Evolutionary conservation across 371 early-diverging fungal genomes (phyloP), one percentile per base, ranked within the genome.

Genomic region (Actinomucor elegans): DNA sequence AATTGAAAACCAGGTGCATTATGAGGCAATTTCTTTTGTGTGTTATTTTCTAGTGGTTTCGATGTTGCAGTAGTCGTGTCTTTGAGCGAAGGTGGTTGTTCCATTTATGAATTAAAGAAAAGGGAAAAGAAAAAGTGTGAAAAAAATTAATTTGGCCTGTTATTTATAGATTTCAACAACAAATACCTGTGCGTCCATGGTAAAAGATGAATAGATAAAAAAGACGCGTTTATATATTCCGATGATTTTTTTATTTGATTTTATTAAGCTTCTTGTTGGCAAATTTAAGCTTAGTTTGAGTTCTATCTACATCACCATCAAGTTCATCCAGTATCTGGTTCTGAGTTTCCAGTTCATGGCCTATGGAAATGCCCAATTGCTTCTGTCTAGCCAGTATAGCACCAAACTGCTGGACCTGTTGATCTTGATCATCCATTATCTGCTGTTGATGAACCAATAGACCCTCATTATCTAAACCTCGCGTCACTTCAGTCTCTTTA

Each of bases 341-440:
- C 59, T 97, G 97, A 51, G 82, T 68, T 44, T 95, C 96, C 26
- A 97, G 69, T 65, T 97, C 97, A 29, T 93, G 73, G 11, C 90
- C 88, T 51, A 97, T 95, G 17, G 91, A 83, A 46, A 80, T 47
- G 4, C 96, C 96, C 63, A 96, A 79, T 49, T 93, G 86, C 57
- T 83, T 82, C 64, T 97, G 97, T 41, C 94, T 81, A 40, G 80
- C 73, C 32, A 97, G 56, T 21, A 94, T 85, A 18, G 83, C 66
- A 32, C 83, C 81, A 42, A 97, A 85, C 29, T 87, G 83, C 9
- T 86, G 83, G 4, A 94, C 81, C 52, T 85, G 85, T 18, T 78
- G 71, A 57, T 96, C 96, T 58, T 97, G 97, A 43, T 87, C 84
- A 27, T 73, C 56, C 91, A 97, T 91, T 32, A 85, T 73, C 23